Conservation (phyloP, 2,329 filamentous ascomycete genomes). For the Aaosphaeria arxii region DNA sequence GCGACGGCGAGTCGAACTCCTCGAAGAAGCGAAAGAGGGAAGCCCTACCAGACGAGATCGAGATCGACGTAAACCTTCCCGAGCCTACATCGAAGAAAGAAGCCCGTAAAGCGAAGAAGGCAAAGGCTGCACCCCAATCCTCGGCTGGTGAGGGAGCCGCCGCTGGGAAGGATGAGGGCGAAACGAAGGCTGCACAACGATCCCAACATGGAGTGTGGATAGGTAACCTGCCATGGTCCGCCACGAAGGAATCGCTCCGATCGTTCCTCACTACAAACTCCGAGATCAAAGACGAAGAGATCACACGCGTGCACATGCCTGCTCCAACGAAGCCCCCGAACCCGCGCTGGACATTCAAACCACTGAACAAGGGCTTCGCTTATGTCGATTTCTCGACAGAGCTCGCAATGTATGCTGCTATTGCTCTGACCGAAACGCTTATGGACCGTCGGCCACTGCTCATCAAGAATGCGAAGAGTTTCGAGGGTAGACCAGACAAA, state of each 20-base stretch:
- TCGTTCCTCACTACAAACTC: constrained; percentile 75
- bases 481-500: constrained; percentile 82
- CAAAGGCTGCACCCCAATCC: constrained; percentile 48
- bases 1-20: constrained; percentile 11
- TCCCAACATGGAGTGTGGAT: constrained; percentile 91
- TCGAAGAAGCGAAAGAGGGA: constrained; percentile 54
- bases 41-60: constrained; percentile 64
- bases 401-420: constrained; percentile 69
- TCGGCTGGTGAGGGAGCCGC: constrained; percentile 22
- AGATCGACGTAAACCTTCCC: constrained; percentile 84
- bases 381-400: constrained; percentile 84
- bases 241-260: constrained; percentile 71
- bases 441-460: constrained; percentile 74
- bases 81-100: constrained; percentile 95
- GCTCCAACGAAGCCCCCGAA: constrained; percentile 41
- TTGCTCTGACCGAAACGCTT: constrained; percentile 82
- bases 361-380: constrained; percentile 87
- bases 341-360: constrained; percentile 45
- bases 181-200: constrained; percentile 47
- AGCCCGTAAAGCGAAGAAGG: constrained; percentile 84
- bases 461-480: constrained; percentile 90
- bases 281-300: constrained; percentile 58
- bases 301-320: constrained; percentile 83
- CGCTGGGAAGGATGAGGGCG: constrained; percentile 20
- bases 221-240: constrained; percentile 85